Base-by-base conservation (phyloP, 805 yeast species). In the Metschnikowia santaceciliae region DNA sequence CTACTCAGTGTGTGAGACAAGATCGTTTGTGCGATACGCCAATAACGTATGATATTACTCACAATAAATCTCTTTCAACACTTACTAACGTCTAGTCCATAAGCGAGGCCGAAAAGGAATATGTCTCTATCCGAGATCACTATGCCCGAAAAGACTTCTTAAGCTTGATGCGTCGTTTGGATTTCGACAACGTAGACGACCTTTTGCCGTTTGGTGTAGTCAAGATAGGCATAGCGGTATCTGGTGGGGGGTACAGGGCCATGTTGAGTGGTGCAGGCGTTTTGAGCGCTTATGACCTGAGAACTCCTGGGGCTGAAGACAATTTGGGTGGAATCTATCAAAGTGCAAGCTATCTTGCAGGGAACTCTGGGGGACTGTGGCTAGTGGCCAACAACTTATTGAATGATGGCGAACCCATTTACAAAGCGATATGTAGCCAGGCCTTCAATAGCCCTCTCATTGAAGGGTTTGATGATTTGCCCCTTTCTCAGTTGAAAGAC, bases 291-390 rank as follows among this genome's bases (percentile, higher is more conserved):
- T 66, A 75, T 44, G 88, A 82, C 57, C 52, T 49, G 11, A 62
- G 84, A 47, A 74, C 79, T 3, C 62, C 71, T 0, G 62, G 66
- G 6, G 40, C 75, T 2, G 57, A 63, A 4, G 47, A 55, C 7
- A 68, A 64, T 33, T 54, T 81, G 15, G 79, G 79, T 20, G 86
- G 86, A 0, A 49, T 84, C 10, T 64, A 80, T 19, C 88, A 84
- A 57, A 67, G 79, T 6, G 52, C 82, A 0, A 68, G 78, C 14
- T 84, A 85, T 60, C 69, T 85, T 10, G 77, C 81, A 0, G 90
- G 90, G 0, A 75, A 83, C 1, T 83, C 89, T 2, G 90, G 90
- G 1, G 91, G 90, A 0, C 77, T 85, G 42, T 85, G 91, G 90
- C 65, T 83, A 7, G 79, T 85, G 1, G 77, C 84, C 65, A 70